Evolutionary conservation across 345 rosid genomes (phyloP), one percentile per base, ranked within the genome.

Genomic region (Ailanthus altissimus): DNA sequence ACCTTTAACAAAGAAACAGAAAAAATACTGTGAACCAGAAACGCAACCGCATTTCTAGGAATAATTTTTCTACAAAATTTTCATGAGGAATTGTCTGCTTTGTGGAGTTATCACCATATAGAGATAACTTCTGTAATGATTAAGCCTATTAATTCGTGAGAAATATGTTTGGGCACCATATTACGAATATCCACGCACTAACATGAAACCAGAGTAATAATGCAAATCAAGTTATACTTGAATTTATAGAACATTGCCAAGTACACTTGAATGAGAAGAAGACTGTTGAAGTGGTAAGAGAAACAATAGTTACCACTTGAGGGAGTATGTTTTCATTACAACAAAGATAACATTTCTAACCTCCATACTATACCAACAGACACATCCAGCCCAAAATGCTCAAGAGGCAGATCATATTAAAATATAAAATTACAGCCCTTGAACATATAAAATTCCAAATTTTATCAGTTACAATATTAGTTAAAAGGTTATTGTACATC

Each of bases 401-500:
- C 67, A 56, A 16, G 73, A 45, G 75, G 68, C 64, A 61, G 71
- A 72, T 77, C 36, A 65, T 43, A 36, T 58, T 26, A 62, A 67
- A 74, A 65, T 76, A 74, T 67, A 50, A 66, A n/a, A 72, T 84
- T 72, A 84, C 80, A 63, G 67, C 59, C 84, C 77, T 64, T 70
- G 77, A 72, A 77, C 71, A 83, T 82, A 85, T 75, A 82, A n/a
- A 75, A 63, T 75, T 75, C 84, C 83, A 67, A 65, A 75, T 72
- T 49, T 32, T 85, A 65, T 64, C 76, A 62, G 90, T 78, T 85
- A 82, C 85, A 85, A 72, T 75, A 79, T 79, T 78, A 80, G 86
- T 81, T 82, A 65, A 78, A 72, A 72, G 81, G 89, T 86, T 82
- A 81, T 88, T 87, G 90, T 93, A 91, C 91, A 87, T 74, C 76